Evolutionary conservation across 2,329 filamentous ascomycete species (phyloP).

Genomic region (Hortaea sp.): DNA sequence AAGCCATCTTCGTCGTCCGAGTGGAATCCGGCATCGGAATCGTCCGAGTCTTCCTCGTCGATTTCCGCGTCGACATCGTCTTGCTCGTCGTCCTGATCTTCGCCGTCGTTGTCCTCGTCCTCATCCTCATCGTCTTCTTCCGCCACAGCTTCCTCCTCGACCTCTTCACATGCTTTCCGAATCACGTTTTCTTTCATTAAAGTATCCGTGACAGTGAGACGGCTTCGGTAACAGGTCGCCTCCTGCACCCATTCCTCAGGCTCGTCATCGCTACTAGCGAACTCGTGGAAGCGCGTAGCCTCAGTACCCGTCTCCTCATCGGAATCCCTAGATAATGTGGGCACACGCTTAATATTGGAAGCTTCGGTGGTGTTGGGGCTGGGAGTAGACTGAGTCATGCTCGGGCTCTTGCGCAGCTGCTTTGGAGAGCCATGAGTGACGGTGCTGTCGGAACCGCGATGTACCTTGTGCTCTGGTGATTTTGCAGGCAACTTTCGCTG

Average conservation of each 20-base stretch:
- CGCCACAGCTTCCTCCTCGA: constrained; percentile 75
- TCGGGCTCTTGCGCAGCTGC: constrained; percentile 29
- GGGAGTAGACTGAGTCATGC: constrained; percentile 8
- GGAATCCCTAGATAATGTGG: constrained; percentile 19
- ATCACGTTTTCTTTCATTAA: constrained; percentile 84
- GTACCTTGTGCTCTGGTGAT: constrained; percentile 15
- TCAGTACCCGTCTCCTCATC: constrained; percentile 39
- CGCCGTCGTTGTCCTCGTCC: constrained; percentile 40
- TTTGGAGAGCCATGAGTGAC: constrained; percentile 39
- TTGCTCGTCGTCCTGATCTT: constrained; percentile 33
- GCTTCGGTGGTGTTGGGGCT: constrained; percentile 3
- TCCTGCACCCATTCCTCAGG: constrained; percentile 90
- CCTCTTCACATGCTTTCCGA: constrained; percentile 75
- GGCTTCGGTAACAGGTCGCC: constrained; percentile 51
- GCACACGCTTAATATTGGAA: constrained; percentile 20
- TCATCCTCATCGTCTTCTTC: constrained; percentile 52
- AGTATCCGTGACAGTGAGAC: constrained; percentile 82
- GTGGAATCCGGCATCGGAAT: constrained; percentile 59
- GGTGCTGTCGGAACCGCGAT: constrained; percentile 42
- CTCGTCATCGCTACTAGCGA: constrained; percentile 69
- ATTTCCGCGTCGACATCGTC: constrained; percentile 27
- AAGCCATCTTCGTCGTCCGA: constrained; percentile 71
- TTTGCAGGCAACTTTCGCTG: constrained; percentile 9
- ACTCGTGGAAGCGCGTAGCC: constrained; percentile 70
- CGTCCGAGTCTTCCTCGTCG: constrained; percentile 18